Percentiles rank a stretch among this genome's conserved stretches.
These are phyloP conservation scores for Vanrija pseudolonga DNA, from an alignment of 1,284 basidiomycete genomes.

Conservation along the genomic window DNA sequence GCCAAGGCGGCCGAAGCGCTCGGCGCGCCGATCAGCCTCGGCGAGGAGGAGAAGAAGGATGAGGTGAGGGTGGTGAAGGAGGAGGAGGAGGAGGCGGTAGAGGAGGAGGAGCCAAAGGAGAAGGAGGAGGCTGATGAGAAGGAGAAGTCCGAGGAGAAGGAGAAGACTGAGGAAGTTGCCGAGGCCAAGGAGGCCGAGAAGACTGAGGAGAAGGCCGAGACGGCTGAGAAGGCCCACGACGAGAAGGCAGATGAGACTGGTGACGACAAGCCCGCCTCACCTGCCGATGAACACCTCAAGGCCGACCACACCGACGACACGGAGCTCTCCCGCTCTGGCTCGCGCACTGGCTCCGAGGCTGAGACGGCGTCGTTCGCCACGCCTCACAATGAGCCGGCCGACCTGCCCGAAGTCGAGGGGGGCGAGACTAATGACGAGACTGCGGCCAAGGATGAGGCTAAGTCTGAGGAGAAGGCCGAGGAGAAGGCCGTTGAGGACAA, in stretches of 20 bases:
- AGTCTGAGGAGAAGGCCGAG: slow-evolving; percentile 5
- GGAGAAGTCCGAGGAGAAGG: background rate
- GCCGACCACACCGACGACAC: background rate
- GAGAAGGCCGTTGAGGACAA: slow-evolving; percentile 5
- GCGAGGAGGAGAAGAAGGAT: slow-evolving; percentile 8
- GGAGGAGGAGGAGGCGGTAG: slow-evolving; percentile 5
- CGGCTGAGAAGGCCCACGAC: background rate
- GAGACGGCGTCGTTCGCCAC: slow-evolving; percentile 3
- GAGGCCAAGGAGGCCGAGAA: background rate
- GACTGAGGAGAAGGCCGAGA: background rate
- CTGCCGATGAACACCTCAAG: background rate
- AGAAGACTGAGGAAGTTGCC: background rate
- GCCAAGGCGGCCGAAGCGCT: background rate
- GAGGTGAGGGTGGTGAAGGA: background rate
- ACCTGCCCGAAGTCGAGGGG: background rate
- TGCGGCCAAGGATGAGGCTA: background rate
- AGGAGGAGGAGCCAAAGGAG: slow-evolving; percentile 1
- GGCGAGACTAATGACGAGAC: background rate
- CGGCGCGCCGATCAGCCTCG: background rate
- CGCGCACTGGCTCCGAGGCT: slow-evolving; percentile 1
- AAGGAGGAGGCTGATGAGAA: background rate
- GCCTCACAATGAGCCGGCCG: slow-evolving; percentile 7
- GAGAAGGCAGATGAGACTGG: background rate
- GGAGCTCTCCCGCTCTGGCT: slow-evolving; percentile 1
- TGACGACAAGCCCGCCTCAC: background rate